Percentiles rank a stretch among this genome's conserved stretches.
Conservation (phyloP, 768 basidiomycete genomes). For the Hygrophorus pudorinus region DNA sequence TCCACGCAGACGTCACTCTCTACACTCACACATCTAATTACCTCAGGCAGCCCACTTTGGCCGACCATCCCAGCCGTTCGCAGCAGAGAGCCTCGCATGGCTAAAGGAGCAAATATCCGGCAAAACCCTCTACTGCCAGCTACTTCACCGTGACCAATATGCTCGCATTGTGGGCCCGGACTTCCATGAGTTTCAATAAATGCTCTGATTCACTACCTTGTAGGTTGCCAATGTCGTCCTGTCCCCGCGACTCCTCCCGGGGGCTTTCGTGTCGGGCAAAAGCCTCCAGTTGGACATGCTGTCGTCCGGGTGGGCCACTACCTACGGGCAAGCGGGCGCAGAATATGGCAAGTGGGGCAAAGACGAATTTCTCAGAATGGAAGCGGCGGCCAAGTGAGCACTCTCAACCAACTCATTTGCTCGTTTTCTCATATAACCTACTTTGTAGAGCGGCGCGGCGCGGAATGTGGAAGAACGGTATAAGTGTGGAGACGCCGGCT, state of each 20-base stretch:
- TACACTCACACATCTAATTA: slow-evolving; percentile 1
- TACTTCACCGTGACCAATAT: slow-evolving; percentile 77
- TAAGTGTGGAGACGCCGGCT: slow-evolving; percentile 53
- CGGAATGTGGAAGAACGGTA: slow-evolving; percentile 68
- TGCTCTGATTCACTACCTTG: neutral
- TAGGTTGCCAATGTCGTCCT: slow-evolving; percentile 62
- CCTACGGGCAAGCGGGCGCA: slow-evolving; percentile 68
- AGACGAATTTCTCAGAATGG: slow-evolving; percentile 49
- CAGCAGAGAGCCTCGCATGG: slow-evolving; percentile 69
- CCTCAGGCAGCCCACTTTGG: slow-evolving; percentile 76
- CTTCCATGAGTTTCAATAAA: neutral
- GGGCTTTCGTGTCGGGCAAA: slow-evolving; percentile 34
- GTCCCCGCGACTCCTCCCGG: slow-evolving; percentile 44
- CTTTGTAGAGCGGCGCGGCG: slow-evolving; percentile 39
- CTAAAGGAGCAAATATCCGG: slow-evolving; percentile 47
- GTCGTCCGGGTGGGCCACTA: slow-evolving; percentile 62
- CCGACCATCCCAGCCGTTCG: slow-evolving; percentile 62
- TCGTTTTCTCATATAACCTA: neutral
- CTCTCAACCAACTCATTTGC: neutral
- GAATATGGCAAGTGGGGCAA: slow-evolving; percentile 68
- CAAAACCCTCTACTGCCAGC: slow-evolving; percentile 57
- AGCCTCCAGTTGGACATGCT: slow-evolving; percentile 67
- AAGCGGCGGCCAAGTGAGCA: slow-evolving; percentile 59
- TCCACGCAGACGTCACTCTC: too few relatives aligned
- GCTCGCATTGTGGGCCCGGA: slow-evolving; percentile 64